Base-by-base conservation (phyloP, 257 asterid species). In the Capsicum chinense region DNA sequence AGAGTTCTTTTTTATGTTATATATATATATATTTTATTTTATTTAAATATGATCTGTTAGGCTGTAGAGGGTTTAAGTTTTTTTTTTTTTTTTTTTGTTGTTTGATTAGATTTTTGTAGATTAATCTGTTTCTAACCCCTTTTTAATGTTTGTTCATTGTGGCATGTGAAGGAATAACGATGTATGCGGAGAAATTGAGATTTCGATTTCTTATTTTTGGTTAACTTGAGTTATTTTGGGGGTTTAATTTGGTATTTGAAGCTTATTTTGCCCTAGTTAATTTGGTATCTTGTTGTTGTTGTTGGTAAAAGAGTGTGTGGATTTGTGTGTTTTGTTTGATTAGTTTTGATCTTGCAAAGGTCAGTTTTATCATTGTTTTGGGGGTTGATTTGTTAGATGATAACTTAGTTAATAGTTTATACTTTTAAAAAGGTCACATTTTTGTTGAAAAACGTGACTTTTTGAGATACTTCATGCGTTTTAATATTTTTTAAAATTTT, bases 231-330 rank as follows among this genome's bases (percentile, higher is more conserved):
- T 3, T 68, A 17, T 17, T 44, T n/a, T 60, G 19, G 13, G 12
- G 21, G 44, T 74, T 52, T 76, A 76, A 21, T 52, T 76, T 76
- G 81, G 63, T 26, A 1, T 35, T 47, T 73, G 76, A 37, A 68
- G 26, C 21, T 7, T 21, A 37, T 37, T 37, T 68, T 14, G 7
- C 33, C 33, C 33, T 26, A 26, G 33, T 26, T 26, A 26, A 26
- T 26, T 26, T 26, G 33, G 33, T 26, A 26, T 26, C 33, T 26
- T 26, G 2, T 26, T 26, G 33, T 26, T 26, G 33, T 26, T 26
- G 33, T 26, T 26, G 33, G 1, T 26, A 26, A 26, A 26, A 26
- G 33, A 26, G 33, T 26, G 33, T 26, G 33, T 26, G 33, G 33
- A 26, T 26, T 26, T 26, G 33, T 26, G 33, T 26, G 33, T 26